Evolutionary conservation across 202 grass and related monocot genomes (phyloP), one percentile per base, ranked within the genome.

Genomic region (Tripidium arundinaceum): DNA sequence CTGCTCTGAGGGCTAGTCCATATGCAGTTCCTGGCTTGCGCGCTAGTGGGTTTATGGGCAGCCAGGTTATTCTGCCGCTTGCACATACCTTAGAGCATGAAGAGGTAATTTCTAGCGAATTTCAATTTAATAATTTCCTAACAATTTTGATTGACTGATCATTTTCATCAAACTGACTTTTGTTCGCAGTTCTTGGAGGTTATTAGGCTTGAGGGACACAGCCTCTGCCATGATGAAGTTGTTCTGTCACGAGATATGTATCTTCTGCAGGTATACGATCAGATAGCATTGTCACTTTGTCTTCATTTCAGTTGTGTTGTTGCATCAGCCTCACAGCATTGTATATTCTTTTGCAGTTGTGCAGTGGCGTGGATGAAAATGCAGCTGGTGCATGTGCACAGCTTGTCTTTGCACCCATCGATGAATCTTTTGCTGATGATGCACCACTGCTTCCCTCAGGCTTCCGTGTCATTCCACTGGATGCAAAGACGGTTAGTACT

Each of bases 321-420:
- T 81, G 49, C 13, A 61, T 34, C 34, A 4, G 18, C 27, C 79
- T 86, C 16, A 89, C 21, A 8, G 4, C 0, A 22, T 4, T 29
- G 15, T 54, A 62, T 89, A 8, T 79, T 74, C 7, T n/a, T 64
- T 75, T 28, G n/a, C 87, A 99, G 97, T 77, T 99, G 25, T 99
- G 92, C 66, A 96, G 83, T 3, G 97, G 97, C 1, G 86, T 99
- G 11, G 92, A 96, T 81, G 97, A 96, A 71, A 96, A 89, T 84
- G 82, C 90, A 16, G 84, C 87, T 26, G 97, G 97, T 79, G 88
- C 92, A 27, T 99, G 92, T 75, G 81, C 90, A 11, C 90, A 96
- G 87, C 92, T 99, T 76, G 90, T 96, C 1, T 99, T 99, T 91
- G 92, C 97, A 42, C 97, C 93, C 16, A 99, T 99, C 63, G 97